phyloP scores from a whole-genome alignment of 2,329 filamentous ascomycete genomes.

The Incumbomyces lentus region DNA sequence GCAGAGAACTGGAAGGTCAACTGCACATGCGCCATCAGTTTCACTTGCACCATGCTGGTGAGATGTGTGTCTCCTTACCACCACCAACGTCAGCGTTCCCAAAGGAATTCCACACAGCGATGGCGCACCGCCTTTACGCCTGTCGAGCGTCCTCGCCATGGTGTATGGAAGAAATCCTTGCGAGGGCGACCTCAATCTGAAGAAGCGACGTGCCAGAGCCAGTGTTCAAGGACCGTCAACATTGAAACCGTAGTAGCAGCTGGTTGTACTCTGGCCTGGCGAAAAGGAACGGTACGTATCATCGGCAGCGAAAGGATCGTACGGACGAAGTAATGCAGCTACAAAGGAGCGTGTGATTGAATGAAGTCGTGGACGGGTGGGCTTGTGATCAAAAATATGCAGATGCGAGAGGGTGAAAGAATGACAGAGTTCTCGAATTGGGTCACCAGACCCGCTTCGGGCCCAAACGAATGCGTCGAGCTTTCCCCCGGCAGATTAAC shows the following conservation, averaged over 20 bases:
- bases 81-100: constrained; percentile 28
- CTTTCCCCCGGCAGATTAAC: background rate
- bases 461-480: background rate
- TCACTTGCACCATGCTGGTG: background rate
- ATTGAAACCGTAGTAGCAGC: too few relatives aligned
- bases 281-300: too few relatives aligned
- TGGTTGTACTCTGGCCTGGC: too few relatives aligned
- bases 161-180: background rate
- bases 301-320: too few relatives aligned
- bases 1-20: constrained; percentile 34
- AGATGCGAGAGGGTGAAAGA: background rate
- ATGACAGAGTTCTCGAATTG: background rate
- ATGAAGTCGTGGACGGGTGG: constrained; percentile 7
- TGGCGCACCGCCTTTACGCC: constrained; percentile 9
- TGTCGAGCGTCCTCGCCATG: constrained; percentile 1
- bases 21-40: constrained; percentile 22
- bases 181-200: too few relatives aligned
- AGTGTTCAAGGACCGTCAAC: background rate
- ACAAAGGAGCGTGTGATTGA: constrained; percentile 5
- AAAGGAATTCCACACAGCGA: constrained; percentile 26
- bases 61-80: constrained; percentile 26
- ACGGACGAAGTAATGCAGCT: background rate
- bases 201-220: background rate
- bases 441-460: constrained; percentile 4
- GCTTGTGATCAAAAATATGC: constrained; percentile 4